Evolutionary conservation across 345 rosid genomes (phyloP).

Genomic region (Euphorbia lathyris): DNA sequence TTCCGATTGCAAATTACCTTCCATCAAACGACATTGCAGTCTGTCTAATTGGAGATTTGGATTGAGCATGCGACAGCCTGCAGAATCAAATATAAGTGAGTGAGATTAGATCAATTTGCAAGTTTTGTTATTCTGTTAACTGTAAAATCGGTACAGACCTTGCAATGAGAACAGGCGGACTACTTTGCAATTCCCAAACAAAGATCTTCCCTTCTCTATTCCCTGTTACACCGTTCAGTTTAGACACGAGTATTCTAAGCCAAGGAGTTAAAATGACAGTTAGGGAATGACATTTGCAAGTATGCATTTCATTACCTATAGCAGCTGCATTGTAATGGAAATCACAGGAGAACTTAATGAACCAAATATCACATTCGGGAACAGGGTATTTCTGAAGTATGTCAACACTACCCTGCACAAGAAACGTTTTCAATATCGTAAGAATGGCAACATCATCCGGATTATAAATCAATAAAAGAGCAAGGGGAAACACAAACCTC

Average conservation of each 20-base stretch:
- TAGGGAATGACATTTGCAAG: too few species aligned
- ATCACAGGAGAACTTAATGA: slow-evolving; percentile 93
- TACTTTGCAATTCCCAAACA: slow-evolving; percentile 90
- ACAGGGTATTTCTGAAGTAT: slow-evolving; percentile 87
- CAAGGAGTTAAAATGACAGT: background rate
- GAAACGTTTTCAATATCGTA: background rate
- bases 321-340: slow-evolving; percentile 69
- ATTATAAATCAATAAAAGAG: too few species aligned
- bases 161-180: slow-evolving; percentile 91
- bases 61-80: slow-evolving; percentile 75
- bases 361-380: slow-evolving; percentile 95
- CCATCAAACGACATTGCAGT: slow-evolving; percentile 95
- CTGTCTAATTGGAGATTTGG: slow-evolving; percentile 83
- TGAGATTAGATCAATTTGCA: background rate
- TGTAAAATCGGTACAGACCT: slow-evolving; percentile 31
- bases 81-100: background rate
- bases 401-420: slow-evolving; percentile 72
- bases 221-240: slow-evolving; percentile 42
- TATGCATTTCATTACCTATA: slow-evolving; percentile 49
- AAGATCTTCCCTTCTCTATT: slow-evolving; percentile 92
- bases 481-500: slow-evolving; percentile 51
- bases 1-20: slow-evolving; percentile 37
- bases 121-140: background rate
- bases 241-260: background rate
- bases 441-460: background rate